Base-by-base conservation (phyloP, 2,329 filamentous ascomycete genomes). In the Parascedosporium putredinis region DNA sequence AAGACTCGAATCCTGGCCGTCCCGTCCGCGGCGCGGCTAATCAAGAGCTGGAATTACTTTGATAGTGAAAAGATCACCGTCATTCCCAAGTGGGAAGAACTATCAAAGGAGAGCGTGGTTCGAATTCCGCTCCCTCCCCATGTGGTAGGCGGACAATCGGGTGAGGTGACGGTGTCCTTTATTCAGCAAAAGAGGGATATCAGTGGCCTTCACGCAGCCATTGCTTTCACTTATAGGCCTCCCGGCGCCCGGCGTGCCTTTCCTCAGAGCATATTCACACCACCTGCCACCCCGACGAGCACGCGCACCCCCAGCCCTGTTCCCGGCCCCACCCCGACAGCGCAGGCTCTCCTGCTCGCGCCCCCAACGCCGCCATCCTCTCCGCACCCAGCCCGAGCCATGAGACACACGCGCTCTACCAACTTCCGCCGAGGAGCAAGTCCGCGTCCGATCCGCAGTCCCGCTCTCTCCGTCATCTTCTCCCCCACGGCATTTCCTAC, bases 91-190 rank as follows among this genome's bases (percentile, higher is more conserved):
- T 78, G 72, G 72, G 66, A 72, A 51, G 67, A 71, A 31, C 18
- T n/a, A 12, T 36, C 60, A 3, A 64, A 58, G 46, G 58, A 67
- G 18, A 57, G 58, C 1, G 62, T 69, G 2, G 51, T 67, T 7
- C 65, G 71, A 2, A 61, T 86, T 7, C 65, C 72, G 1, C 67
- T 88, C 3, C 75, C 78, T 2, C 63, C 80, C 0, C 62, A 74
- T 22, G 66, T 71, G 2, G 63, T 72, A 0, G 70, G 71, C 22
- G 80, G 78, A 4, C 64, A 70, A 12, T 67, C 72, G 7, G 84
- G 84, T 16, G 82, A 88, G 64, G 72, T 87, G n/a, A 86, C 83
- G 0, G 70, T 88, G n/a, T 71, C 82, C 1, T 81, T 80, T 60
- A 74, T 88, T 25, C 68, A 76, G 0, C 77, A 81, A 49, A 79